Base-by-base conservation (phyloP, 2,329 filamentous ascomycete species). In the Trichoderma polysporum region DNA sequence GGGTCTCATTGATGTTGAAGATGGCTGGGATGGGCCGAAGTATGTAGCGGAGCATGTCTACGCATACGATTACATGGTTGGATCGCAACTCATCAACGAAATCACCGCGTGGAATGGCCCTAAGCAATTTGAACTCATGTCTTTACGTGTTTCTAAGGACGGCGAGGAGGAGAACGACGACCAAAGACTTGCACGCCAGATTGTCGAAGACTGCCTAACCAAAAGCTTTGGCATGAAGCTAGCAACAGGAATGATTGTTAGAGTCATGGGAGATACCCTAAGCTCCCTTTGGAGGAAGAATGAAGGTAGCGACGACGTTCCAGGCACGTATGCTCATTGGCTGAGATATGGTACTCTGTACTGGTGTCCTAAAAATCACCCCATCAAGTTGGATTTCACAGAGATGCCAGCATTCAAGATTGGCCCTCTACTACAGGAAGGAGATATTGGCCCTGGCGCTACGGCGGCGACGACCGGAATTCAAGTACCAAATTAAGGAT, bases 201-300 rank as follows among this genome's bases (percentile, higher is more conserved):
- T 87, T 59, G 83, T 88, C 1, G 82, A 86, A 72, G 78, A 71
- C 1, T 84, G 82, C 67, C 73, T 87, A n/a, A 72, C 70, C 15
- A 77, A 74, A 67, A 85, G 84, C 69, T 87, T 85, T 72, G 81
- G 80, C 1, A 83, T 87, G 73, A 87, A 87, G 74, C 74, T 88
- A 8, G 83, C 84, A 0, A 84, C 86, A 69, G 85, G 85, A 0
- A 70, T 86, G 27, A 86, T 86, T 27, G 54, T 86, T 9, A 77
- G 80, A 39, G 79, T 86, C 0, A 74, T 81, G 29, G 81, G 82
- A 1, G 76, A 80, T 19, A 87, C 85, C 1, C 74, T 88, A 12
- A 84, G 84, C 0, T 84, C 83, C 29, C 69, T 85, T 35, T 87
- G 85, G 85, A 80, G 82, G 72, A 80, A 79, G 37, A 69, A 86